Base-by-base conservation (phyloP, 257 asterid species). In the Jacaranda mimosifolia region DNA sequence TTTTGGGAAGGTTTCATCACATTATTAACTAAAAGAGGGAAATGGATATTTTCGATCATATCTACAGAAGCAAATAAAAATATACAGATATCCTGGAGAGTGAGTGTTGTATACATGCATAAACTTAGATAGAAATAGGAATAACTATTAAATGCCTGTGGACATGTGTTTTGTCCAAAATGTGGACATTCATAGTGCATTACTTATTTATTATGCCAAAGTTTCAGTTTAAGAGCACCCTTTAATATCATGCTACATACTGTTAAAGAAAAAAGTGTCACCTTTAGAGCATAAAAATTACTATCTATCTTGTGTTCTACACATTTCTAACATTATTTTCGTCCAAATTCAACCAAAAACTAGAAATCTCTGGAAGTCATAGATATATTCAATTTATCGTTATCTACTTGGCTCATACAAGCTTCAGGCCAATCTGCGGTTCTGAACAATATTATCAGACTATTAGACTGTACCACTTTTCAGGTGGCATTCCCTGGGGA, bases 391-490 rank as follows among this genome's bases (percentile, higher is more conserved):
- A 6, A 19, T 52, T 18, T 48, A 63, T 64, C 26, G 17, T 53
- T 68, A 63, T 66, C 38, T 46, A 21, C 13, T n/a, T 39, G 4
- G 4, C 18, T 45, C 42, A 46, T 40, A 14, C 26, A 43, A 57
- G 60, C 11, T 13, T 39, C 65, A 60, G 17, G 32, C 64, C 42
- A 32, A n/a, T 17, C 6, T 14, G 18, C 17, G 12, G 5, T 60
- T 63, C 13, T 14, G 77, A 57, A 26, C 19, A 72, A 18, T 63
- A 57, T 63, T 32, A 49, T n/a, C n/a, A n/a, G n/a, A n/a, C n/a
- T n/a, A n/a, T n/a, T 15, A 15, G 73, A 21, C 63, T 64, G 36
- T 4, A 43, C 60, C 53, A 67, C 10, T 67, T 76, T 56, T 48
- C 39, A 9, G 46, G 58, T 40, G 26, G 72, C 70, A 57, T 32